Base-by-base conservation (phyloP, 164 flowering plant species). In the Echeveria elegans region DNA sequence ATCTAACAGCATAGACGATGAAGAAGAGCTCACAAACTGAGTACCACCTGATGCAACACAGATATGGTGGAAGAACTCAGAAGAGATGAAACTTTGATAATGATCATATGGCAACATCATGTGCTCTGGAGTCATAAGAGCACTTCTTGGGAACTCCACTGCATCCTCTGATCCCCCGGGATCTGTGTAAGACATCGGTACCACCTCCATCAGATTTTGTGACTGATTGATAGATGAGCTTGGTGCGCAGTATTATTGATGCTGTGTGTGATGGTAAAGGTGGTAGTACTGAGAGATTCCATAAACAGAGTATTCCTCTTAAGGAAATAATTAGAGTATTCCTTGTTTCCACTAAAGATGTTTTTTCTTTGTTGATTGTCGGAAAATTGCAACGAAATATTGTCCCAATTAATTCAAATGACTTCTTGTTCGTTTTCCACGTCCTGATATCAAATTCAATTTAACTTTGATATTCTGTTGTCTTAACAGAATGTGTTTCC, bases 191-290 rank as follows among this genome's bases (percentile, higher is more conserved):
- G 61, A 56, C 19, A 56, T 56, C 73, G 28, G 32, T 63, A 82
- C 67, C 63, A 78, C 90, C 19, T 87, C 96, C 96, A 89, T 88
- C 63, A 63, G 32, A 62, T 8, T 26, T 66, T 34, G 48, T 30
- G 23, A 32, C 23, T 56, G 19, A 28, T 16, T 56, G 61, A 56
- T 23, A 43, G 47, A 14, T 11, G 47, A 43, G 11, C 15, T 11
- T 53, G 24, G 14, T 15, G 19, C 6, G 24, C n/a, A n/a, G n/a
- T n/a, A n/a, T n/a, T n/a, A n/a, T n/a, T n/a, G n/a, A n/a, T n/a
- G 50, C 58, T 23, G 15, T 53, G 5, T 38, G 12, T 53, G 59
- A 53, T 23, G 29, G 7, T 21, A 24, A 26, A 56, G 61, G 32
- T 26, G 32, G 18, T 56, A 26, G 30, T 26, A 26, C 11, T 43